Conservation (phyloP, 1,284 basidiomycete genomes). For the Austroboletus niveus region DNA sequence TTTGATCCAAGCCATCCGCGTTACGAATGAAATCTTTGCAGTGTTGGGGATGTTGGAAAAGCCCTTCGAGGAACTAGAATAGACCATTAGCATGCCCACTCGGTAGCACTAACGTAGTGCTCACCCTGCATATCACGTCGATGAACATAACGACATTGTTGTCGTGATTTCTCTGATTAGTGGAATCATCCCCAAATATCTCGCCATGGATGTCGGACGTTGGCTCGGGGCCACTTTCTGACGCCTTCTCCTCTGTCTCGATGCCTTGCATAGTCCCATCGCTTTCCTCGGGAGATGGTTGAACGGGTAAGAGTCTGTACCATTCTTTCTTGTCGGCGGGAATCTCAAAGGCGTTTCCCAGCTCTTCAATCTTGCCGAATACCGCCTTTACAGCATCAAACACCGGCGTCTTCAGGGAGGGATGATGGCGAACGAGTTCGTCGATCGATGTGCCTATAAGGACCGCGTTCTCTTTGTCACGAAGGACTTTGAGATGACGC, state of each 20-base stretch:
- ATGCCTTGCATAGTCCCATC: slow-evolving; percentile 57
- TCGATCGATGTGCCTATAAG: slow-evolving; percentile 89
- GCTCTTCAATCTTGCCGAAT: slow-evolving; percentile 69
- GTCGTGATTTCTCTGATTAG: slow-evolving; percentile 55
- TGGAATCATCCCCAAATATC: slow-evolving; percentile 38
- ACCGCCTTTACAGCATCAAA: slow-evolving; percentile 74
- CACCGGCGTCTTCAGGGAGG: slow-evolving; percentile 77
- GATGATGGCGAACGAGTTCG: slow-evolving; percentile 96
- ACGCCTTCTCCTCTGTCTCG: slow-evolving; percentile 25
- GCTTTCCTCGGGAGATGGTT: slow-evolving; percentile 30
- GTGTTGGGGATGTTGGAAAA: slow-evolving; percentile 89
- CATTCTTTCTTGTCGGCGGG: slow-evolving; percentile 60
- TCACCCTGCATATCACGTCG: slow-evolving; percentile 72
- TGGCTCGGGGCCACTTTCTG: slow-evolving; percentile 23
- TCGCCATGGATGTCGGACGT: slow-evolving; percentile 30
- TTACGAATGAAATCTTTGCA: slow-evolving; percentile 87
- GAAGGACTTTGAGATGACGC: slow-evolving; percentile 80
- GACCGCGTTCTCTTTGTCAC: slow-evolving; percentile 92
- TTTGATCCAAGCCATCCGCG: slow-evolving; percentile 71
- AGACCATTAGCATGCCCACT: slow-evolving; percentile 6
- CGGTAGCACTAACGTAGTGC: slow-evolving; percentile 15
- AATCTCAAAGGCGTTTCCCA: slow-evolving; percentile 61
- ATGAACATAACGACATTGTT: slow-evolving; percentile 75
- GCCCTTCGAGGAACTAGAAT: slow-evolving; percentile 82
- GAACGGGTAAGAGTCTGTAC: slow-evolving; percentile 54